Conservation (phyloP, 2,329 filamentous ascomycete species). For the Colletotrichum sublineola region DNA sequence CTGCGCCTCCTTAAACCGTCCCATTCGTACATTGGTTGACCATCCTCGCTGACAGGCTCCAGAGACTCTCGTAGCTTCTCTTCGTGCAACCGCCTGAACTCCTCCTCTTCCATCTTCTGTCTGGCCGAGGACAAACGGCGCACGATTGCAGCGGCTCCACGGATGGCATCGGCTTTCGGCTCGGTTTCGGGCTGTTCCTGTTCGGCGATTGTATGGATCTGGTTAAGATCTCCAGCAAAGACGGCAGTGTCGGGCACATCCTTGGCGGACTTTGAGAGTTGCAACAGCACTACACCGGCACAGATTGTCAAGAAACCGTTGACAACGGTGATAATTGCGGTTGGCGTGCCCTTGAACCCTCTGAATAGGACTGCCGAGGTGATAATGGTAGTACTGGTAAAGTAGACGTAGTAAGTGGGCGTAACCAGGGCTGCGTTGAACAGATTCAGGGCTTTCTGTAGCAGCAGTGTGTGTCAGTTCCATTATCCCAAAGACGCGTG, state of each 20-base stretch:
- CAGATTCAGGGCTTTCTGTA: constrained; percentile 95
- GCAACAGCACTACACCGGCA: constrained; percentile 89
- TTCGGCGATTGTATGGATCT: constrained; percentile 94
- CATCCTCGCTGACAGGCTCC: constrained; percentile 82
- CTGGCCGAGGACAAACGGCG: constrained; percentile 83
- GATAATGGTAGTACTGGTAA: constrained; percentile 94
- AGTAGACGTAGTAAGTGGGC: constrained; percentile 98
- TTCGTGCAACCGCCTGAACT: constrained; percentile 82
- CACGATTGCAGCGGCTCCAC: constrained; percentile 89
- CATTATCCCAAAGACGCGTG: not conserved
- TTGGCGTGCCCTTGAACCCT: constrained; percentile 89
- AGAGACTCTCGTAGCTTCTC: constrained; percentile 81
- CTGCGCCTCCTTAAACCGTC: constrained; percentile 86
- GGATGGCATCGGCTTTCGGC: constrained; percentile 95
- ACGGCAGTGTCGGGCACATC: constrained; percentile 95
- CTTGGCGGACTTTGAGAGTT: constrained; percentile 98
- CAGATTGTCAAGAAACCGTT: constrained; percentile 96
- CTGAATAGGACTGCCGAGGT: constrained; percentile 93
- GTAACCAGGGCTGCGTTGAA: constrained; percentile 98
- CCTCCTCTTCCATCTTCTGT: constrained; percentile 82
- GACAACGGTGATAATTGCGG: constrained; percentile 88
- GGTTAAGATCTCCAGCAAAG: constrained; percentile 92
- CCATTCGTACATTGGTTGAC: constrained; percentile 81
- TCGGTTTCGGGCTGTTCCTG: constrained; percentile 97
- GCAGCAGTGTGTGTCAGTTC: constrained; percentile 49